Percentiles rank a stretch among this genome's conserved stretches.
These are phyloP conservation scores for Sisymbrium irio DNA, from an alignment of 345 rosid species.

Conservation along the genomic window DNA sequence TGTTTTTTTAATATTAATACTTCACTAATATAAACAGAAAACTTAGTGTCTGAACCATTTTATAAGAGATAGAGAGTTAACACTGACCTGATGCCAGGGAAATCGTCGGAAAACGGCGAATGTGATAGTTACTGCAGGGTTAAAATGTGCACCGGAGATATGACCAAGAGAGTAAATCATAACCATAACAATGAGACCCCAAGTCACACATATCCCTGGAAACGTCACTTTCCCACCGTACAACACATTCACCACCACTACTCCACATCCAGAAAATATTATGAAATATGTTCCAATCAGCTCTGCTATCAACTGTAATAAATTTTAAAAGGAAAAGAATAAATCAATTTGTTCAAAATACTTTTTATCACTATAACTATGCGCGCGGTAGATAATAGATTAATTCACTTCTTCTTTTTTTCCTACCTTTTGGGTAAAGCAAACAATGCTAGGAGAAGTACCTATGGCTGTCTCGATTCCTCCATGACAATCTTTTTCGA, in stretches of 20 bases:
- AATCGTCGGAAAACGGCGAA: conserved; percentile 55
- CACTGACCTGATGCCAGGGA: conserved; percentile 46
- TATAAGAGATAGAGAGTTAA: not conserved
- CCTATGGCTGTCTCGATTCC: conserved; percentile 25
- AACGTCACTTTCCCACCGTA: conserved; percentile 52
- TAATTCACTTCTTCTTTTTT: no score
- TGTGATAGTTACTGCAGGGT: conserved; percentile 70
- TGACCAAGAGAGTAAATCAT: conserved; percentile 70
- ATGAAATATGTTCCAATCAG: conserved; percentile 65
- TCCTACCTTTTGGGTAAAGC: conserved; percentile 33
- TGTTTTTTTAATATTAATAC: no score
- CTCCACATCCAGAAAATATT: conserved; percentile 70
- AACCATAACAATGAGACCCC: conserved; percentile 78
- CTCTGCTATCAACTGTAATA: conserved; percentile 58
- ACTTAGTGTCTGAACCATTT: no score
- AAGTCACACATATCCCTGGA: conserved; percentile 61
- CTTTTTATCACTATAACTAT: not conserved
- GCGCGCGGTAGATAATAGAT: no score
- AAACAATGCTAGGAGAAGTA: conserved; percentile 31
- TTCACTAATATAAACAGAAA: no score
- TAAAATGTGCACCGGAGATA: conserved; percentile 84
- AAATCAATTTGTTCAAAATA: not conserved
- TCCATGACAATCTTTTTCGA: conserved; percentile 7
- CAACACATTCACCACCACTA: conserved; percentile 61
- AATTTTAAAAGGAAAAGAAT: not conserved